Conservation (phyloP, 169 alveolate genomes). For the Amoebophrya sp. region DNA sequence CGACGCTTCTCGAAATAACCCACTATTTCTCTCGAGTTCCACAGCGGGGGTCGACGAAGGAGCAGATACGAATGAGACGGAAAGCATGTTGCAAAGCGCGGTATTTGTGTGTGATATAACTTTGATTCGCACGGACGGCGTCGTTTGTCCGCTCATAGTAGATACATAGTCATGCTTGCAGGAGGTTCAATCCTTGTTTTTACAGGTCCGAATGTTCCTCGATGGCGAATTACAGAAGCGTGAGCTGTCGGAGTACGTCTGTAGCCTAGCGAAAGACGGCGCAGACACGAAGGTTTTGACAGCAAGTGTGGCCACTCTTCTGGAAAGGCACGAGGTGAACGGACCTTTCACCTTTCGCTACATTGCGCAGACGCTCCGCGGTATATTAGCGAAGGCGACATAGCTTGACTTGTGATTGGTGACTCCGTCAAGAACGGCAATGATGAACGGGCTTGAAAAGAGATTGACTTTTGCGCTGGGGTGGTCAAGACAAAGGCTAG, state of each 20-base stretch:
- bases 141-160: no score
- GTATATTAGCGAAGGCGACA: not conserved
- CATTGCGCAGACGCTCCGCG: not conserved
- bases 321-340: not conserved
- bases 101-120: no score
- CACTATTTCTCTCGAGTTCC: not conserved
- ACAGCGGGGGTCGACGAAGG: not conserved
- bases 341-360: not conserved
- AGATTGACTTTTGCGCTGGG: no score
- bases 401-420: not conserved
- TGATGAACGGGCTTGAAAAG: no score
- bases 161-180: no score
- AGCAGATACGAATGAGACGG: not conserved
- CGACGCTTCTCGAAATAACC: not conserved
- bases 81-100: not conserved
- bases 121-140: no score
- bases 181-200: no score
- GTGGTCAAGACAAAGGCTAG: no score
- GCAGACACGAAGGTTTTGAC: not conserved
- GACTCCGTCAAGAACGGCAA: no score
- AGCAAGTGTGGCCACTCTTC: not conserved
- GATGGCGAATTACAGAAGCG: not conserved
- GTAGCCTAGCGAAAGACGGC: not conserved
- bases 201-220: not conserved
- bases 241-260: not conserved